Evolutionary conservation across 2,329 filamentous ascomycete species (phyloP), one percentile per base, ranked within the genome.

Genomic region (Xylaria sp.): DNA sequence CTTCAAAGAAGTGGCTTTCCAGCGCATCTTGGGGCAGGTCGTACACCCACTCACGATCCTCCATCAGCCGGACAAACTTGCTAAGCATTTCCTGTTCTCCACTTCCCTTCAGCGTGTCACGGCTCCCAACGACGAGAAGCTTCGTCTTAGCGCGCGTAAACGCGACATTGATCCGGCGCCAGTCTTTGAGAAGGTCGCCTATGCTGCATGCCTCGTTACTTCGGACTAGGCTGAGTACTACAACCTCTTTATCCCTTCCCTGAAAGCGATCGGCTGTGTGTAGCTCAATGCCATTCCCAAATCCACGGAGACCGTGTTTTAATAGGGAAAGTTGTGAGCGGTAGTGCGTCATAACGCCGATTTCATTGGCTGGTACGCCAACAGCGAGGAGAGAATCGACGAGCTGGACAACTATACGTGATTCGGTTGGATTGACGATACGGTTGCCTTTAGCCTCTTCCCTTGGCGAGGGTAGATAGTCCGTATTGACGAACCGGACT

Each of bases 181-280:
- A 97, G 80, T 99, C 96, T 69, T 92, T 92, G 33, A 99, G 85
- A 55, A 99, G 81, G 64, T 98, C 96, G 20, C 96, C 96, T n/a
- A 99, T 94, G 59, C 87, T 89, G 71, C 90, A 89, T 0, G 88
- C 86, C 25, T 94, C 90, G 75, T 99, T 99, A 78, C 90, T 95
- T 36, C 96, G 89, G 15, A 98, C 96, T 36, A 97, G 90, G 64
- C 90, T 93, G 9, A 99, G 86, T 15, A 99, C 89, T 0, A 98
- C 88, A 2, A 97, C 91, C 77, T 97, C 94, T 79, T 99, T 99
- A 81, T 99, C 96, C 10, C 96, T 89, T 7, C 96, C 96, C 79
- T 99, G 96, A 80, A 97, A 99, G 54, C 95, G 94, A 81, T 99
- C 96, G 2, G 96, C 94, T 0, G 96, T 98, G 80, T 99, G 94